Evolutionary conservation across 345 rosid genomes (phyloP).

Genomic region (Sapria himalayana): DNA sequence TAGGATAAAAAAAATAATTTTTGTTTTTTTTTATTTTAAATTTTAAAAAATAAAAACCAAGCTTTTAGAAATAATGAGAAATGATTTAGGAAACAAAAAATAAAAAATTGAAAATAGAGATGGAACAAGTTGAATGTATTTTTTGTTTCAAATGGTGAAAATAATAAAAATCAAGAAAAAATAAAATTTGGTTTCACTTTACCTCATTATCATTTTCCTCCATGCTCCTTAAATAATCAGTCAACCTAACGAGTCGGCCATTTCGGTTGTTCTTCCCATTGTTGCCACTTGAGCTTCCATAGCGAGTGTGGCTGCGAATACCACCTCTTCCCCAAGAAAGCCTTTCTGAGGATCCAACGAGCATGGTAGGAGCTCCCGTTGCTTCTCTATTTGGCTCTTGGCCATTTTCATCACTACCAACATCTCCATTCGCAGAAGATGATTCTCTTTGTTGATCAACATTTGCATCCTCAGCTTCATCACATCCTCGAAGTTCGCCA

Average conservation of each 20-base stretch:
- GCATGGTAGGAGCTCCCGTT: slow-evolving; percentile 14
- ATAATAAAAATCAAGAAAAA: no score
- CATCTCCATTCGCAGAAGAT: slow-evolving; percentile 20
- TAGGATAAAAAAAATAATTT: no score
- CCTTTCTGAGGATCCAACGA: slow-evolving; percentile 22
- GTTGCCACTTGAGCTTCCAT: slow-evolving; percentile 19
- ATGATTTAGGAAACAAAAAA: no score
- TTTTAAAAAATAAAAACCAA: no score
- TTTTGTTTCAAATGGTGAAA: no score
- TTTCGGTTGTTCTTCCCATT: slow-evolving; percentile 17
- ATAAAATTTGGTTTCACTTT: no score
- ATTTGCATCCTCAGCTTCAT: slow-evolving; percentile 22
- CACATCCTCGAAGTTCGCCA: slow-evolving; percentile 20
- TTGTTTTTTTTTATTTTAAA: no score
- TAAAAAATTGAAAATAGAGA: no score
- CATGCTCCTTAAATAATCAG: slow-evolving; percentile 15
- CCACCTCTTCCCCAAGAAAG: slow-evolving; percentile 37
- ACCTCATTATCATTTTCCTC: slow-evolving; percentile 27
- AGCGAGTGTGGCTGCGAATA: slow-evolving; percentile 25
- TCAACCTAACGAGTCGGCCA: slow-evolving; percentile 19
- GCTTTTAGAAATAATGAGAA: no score
- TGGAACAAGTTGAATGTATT: no score
- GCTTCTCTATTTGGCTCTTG: slow-evolving; percentile 19
- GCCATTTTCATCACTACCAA: slow-evolving; percentile 22
- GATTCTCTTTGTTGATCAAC: slow-evolving; percentile 20